Evolutionary conservation across 805 yeast genomes (phyloP).

Genomic region (Pichia nanzhaoensis): DNA sequence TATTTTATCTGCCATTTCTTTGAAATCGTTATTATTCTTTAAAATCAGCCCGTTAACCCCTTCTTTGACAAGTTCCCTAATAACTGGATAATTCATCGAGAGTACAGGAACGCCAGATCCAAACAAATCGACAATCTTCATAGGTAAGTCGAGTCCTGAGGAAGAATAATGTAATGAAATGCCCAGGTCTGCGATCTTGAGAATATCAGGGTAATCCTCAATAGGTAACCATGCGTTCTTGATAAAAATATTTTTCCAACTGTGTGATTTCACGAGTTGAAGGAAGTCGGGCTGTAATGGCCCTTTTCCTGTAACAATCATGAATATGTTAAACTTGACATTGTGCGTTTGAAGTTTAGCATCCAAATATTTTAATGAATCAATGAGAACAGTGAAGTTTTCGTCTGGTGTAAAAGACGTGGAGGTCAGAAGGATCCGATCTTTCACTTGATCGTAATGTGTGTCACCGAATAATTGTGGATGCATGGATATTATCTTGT

Average conservation of each 20-base stretch:
- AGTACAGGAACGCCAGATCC: conserved; percentile 94
- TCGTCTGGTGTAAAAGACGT: conserved; percentile 97
- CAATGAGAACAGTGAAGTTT: conserved; percentile 63
- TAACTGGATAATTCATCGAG: conserved; percentile 68
- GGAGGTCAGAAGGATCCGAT: conserved; percentile 71
- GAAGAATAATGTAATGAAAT: conserved; percentile 87
- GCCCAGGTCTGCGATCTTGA: conserved; percentile 79
- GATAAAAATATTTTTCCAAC: conserved; percentile 44
- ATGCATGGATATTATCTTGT: conserved; percentile 31
- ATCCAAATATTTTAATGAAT: conserved; percentile 62
- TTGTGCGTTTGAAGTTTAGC: conserved; percentile 19
- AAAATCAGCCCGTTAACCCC: conserved; percentile 65
- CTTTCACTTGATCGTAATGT: conserved; percentile 27
- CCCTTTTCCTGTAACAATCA: conserved; percentile 96
- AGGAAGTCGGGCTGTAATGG: conserved; percentile 56
- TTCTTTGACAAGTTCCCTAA: conserved; percentile 67
- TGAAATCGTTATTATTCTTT: conserved; percentile 27
- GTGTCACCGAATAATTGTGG: conserved; percentile 26
- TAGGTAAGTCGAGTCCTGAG: conserved; percentile 91
- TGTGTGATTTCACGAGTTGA: conserved; percentile 15
- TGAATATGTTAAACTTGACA: conserved; percentile 42
- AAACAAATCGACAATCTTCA: conserved; percentile 94
- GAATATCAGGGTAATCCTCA: conserved; percentile 71
- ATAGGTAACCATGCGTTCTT: conserved; percentile 69
- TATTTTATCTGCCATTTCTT: conserved; percentile 38